These are phyloP conservation scores for Russula compacta DNA, from an alignment of 768 basidiomycete genomes.

Conservation along the genomic window DNA sequence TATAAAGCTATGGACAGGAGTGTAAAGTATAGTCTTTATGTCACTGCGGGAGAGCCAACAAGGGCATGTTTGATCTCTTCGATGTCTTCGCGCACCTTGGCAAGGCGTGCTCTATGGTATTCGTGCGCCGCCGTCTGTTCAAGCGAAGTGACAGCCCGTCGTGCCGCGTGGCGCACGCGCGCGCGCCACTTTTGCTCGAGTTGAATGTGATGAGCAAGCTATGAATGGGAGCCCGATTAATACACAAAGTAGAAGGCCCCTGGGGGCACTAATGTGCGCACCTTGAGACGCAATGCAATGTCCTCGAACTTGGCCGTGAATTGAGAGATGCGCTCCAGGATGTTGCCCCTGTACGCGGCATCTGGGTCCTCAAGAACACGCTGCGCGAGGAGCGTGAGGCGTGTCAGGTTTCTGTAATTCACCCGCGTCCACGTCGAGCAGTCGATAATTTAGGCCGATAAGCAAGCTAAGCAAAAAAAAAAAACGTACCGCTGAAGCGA, in stretches of 20 bases:
- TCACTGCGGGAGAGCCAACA: no score
- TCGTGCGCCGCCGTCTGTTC: constrained; percentile 10
- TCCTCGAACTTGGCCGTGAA: constrained; percentile 12
- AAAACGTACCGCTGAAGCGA: constrained; percentile 10
- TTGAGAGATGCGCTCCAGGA: constrained; percentile 10
- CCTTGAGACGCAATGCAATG: constrained; percentile 11
- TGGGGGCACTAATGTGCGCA: neutral
- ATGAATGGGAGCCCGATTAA: neutral
- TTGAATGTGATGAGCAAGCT: constrained; percentile 12
- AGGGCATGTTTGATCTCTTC: neutral
- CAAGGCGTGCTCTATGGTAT: neutral
- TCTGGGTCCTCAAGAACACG: constrained; percentile 13
- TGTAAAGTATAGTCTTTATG: no score
- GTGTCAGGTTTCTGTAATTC: constrained; percentile 7
- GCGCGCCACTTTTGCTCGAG: constrained; percentile 12
- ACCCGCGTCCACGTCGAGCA: neutral
- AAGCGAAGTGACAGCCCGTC: neutral
- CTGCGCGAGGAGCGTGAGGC: constrained; percentile 9
- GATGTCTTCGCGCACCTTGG: constrained; percentile 3
- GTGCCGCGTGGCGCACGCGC: constrained; percentile 6
- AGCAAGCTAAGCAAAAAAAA: neutral
- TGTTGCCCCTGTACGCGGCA: constrained; percentile 6
- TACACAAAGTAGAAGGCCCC: neutral
- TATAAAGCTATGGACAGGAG: no score
- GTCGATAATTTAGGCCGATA: neutral